Conservation (phyloP, 306 rosid species). For the Glycine tomentella region DNA sequence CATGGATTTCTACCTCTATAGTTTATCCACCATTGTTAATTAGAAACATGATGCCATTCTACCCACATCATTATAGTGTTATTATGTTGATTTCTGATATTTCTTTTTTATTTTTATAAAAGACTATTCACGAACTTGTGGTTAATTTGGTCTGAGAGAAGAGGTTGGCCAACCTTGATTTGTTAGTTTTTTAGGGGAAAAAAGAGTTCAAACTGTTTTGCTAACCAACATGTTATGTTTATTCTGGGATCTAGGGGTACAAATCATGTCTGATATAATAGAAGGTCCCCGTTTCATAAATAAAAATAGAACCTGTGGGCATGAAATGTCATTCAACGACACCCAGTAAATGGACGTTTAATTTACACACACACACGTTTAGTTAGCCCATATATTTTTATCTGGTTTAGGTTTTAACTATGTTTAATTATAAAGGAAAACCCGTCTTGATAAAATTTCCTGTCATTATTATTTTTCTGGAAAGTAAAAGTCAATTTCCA, state of each 20-base stretch:
- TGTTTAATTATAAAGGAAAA: constrained; percentile 22
- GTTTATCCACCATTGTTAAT: too few species aligned
- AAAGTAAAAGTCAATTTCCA: background rate
- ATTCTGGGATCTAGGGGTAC: constrained; percentile 29
- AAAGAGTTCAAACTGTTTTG: constrained; percentile 30
- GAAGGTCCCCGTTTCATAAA: background rate
- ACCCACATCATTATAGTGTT: too few species aligned
- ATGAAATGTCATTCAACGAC: background rate
- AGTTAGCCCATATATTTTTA: background rate
- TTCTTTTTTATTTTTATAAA: too few species aligned
- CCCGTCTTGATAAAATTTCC: background rate
- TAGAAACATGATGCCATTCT: too few species aligned
- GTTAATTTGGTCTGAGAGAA: too few species aligned
- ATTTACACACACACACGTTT: too few species aligned
- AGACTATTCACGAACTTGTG: too few species aligned
- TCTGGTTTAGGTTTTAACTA: constrained; percentile 11
- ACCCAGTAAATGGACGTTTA: too few species aligned
- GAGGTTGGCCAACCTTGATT: constrained; percentile 26
- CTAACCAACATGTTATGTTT: constrained; percentile 32
- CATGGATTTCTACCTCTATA: too few species aligned
- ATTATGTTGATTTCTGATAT: too few species aligned
- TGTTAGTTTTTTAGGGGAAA: background rate
- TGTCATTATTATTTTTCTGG: background rate
- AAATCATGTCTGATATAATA: constrained; percentile 24
- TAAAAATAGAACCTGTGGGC: constrained; percentile 16